Percentiles rank a stretch among this genome's conserved stretches.
Conservation (phyloP, 2,329 filamentous ascomycete species). For the Pyrenophora tritici-repentis region DNA sequence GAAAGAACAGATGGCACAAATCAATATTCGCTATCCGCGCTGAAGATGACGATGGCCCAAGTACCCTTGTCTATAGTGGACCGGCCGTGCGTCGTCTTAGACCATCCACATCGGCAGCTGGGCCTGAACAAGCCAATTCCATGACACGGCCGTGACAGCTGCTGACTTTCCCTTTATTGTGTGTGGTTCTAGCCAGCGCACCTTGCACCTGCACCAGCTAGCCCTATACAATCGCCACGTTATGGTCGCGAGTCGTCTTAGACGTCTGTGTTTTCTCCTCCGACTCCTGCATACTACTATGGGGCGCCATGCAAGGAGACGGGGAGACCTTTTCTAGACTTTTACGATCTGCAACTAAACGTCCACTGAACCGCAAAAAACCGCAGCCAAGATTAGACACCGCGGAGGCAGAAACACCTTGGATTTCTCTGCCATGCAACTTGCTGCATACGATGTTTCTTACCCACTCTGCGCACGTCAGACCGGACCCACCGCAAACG, state of each 20-base stretch:
- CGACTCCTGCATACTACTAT: slow-evolving; percentile 21
- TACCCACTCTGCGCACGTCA: slow-evolving; percentile 15
- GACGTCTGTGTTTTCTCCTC: slow-evolving; percentile 11
- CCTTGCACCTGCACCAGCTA: slow-evolving; percentile 11
- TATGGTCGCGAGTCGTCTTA: slow-evolving; percentile 15
- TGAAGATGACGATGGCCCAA: slow-evolving; percentile 36
- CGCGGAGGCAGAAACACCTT: slow-evolving; percentile 16
- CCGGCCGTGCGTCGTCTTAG: slow-evolving; percentile 19
- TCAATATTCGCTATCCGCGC: slow-evolving; percentile 33
- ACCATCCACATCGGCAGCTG: slow-evolving; percentile 7
- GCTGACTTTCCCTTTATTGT: slow-evolving; percentile 4
- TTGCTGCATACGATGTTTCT: slow-evolving; percentile 17
- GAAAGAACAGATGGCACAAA: slow-evolving; percentile 32
- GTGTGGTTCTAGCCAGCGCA: slow-evolving; percentile 2
- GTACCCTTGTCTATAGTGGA: slow-evolving; percentile 31
- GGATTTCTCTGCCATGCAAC: slow-evolving; percentile 15
- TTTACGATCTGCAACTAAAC: slow-evolving; percentile 29
- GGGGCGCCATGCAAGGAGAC: slow-evolving; percentile 27
- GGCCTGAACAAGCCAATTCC: slow-evolving; percentile 10
- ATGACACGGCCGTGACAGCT: not conserved
- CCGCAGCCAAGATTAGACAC: slow-evolving; percentile 31
- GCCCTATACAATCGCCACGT: slow-evolving; percentile 18
- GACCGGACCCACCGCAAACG: slow-evolving; percentile 14
- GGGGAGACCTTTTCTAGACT: slow-evolving; percentile 31
- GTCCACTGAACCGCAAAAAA: slow-evolving; percentile 29